Base-by-base conservation (phyloP, 2,329 filamentous ascomycete species). In the Fusarium goolgardi region DNA sequence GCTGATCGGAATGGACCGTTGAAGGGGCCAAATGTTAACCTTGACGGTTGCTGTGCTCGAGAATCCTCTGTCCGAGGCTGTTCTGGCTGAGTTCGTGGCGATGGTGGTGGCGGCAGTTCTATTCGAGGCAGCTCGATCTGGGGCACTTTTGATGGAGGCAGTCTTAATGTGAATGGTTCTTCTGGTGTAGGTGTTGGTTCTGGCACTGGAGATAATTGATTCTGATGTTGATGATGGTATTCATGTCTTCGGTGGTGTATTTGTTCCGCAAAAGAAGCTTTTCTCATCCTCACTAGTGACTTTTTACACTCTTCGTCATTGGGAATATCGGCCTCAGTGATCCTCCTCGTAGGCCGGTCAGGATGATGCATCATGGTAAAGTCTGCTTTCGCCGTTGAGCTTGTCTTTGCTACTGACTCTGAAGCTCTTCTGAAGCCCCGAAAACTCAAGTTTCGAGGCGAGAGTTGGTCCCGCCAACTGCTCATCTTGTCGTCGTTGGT, bases 281-380 rank as follows among this genome's bases (percentile, higher is more conserved):
- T 68, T 37, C 67, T 62, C 56, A 71, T 58, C 15, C 49, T 57
- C 23, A 65, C 54, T 31, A 72, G 52, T 20, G 56, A 62, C 18
- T 20, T 37, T 51, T 54, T 67, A 50, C 69, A 73, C 46, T 74
- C 70, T 16, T 65, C 65, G 29, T 75, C 71, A n/a, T 34, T 67
- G 20, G 73, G 68, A 25, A 74, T 72, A 10, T 73, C 70, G 25
- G 58, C 65, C 40, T 66, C 52, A 25, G 60, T 63, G 29, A 70
- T 63, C 50, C 59, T 59, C 45, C 59, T 65, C 16, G 50, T 52
- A 15, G 71, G 72, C 6, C 71, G 64, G 44, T 74, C 72, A 9
- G 72, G 72, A 34, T 60, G 63, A 53, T 73, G 71, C 43, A 65
- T 53, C 46, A 73, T 73, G 44, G 56, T 56, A 47, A 74, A 70